Evolutionary conservation across 352 stramenopile species (phyloP).

Genomic region (Thraustotheca clavata): DNA sequence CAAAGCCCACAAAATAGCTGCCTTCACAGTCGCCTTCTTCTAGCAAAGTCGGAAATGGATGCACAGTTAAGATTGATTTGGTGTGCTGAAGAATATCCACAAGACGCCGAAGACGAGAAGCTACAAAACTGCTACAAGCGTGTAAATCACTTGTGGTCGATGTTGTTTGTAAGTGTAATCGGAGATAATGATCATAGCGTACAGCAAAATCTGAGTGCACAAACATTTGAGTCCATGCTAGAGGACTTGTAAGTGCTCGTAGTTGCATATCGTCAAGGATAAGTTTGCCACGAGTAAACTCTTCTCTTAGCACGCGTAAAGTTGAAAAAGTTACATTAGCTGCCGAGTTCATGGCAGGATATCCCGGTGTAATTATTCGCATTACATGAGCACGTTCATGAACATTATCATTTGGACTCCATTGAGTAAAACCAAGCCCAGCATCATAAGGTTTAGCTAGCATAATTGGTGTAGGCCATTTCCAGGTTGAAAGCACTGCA

Average conservation of each 20-base stretch:
- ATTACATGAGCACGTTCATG: constrained; percentile 76
- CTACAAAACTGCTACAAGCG: constrained; percentile 70
- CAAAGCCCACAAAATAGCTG: constrained; percentile 71
- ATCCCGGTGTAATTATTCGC: constrained; percentile 82
- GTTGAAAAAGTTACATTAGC: constrained; percentile 79
- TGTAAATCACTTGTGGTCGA: neutral
- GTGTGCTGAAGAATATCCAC: constrained; percentile 76
- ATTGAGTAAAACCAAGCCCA: constrained; percentile 39
- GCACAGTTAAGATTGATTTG: constrained; percentile 43
- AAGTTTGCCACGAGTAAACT: constrained; percentile 59
- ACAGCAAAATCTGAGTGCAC: constrained; percentile 65
- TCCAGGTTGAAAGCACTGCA: constrained; percentile 61
- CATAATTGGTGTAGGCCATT: constrained; percentile 71
- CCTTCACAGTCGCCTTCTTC: constrained; percentile 28
- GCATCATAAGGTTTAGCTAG: constrained; percentile 49
- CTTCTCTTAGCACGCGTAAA: constrained; percentile 57
- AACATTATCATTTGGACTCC: constrained; percentile 61
- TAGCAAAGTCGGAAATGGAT: constrained; percentile 60
- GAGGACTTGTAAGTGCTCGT: constrained; percentile 51
- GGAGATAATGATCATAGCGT: constrained; percentile 76
- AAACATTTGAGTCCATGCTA: constrained; percentile 75
- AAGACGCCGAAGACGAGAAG: constrained; percentile 72
- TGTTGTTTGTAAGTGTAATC: constrained; percentile 46
- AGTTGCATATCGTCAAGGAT: constrained; percentile 67
- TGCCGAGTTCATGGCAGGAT: constrained; percentile 71